A percentile compares a stretch with the other conserved stretches of the same genome.
Evolutionary conservation across 2,329 filamentous ascomycete species (phyloP).

Genomic region (Allantophomopsis cytisporea): DNA sequence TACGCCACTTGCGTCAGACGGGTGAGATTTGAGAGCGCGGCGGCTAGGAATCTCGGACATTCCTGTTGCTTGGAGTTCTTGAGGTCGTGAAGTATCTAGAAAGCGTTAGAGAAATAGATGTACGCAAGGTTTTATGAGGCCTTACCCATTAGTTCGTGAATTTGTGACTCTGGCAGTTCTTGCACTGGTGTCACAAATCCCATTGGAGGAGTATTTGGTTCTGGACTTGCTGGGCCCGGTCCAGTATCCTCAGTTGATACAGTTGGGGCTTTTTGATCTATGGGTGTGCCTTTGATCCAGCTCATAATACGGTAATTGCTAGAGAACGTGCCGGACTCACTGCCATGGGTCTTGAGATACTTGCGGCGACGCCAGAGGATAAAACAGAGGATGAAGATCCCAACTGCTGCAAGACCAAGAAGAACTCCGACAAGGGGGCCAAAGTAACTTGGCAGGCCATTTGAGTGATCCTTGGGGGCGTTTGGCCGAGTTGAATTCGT

Average conservation of each 20-base stretch:
- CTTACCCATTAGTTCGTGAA: conserved; percentile 20
- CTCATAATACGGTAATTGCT: conserved; percentile 9
- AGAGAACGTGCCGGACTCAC: conserved; percentile 12
- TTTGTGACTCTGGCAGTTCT: conserved; percentile 2
- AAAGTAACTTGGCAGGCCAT: conserved; percentile 37
- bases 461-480: neutral
- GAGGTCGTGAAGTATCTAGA: neutral
- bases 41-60: neutral
- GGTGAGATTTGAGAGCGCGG: neutral
- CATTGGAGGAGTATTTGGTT: too few relatives aligned
- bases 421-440: conserved; percentile 49
- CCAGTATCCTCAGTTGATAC: conserved; percentile 15
- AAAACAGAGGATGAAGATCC: conserved; percentile 32
- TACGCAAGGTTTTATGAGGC: conserved; percentile 3
- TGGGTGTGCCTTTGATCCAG: conserved; percentile 13
- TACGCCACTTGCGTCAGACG: neutral
- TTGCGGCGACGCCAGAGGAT: conserved; percentile 35
- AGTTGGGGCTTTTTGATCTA: conserved; percentile 13
- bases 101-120: neutral
- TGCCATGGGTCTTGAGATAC: conserved; percentile 8
- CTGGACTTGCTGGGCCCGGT: conserved; percentile 3
- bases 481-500: conserved; percentile 3
- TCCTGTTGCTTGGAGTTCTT: conserved; percentile 4
- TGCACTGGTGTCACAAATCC: too few relatives aligned
- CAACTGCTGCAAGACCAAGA: conserved; percentile 41